Conservation (phyloP, 2,329 filamentous ascomycete genomes). For the Aspergillus texensis region DNA sequence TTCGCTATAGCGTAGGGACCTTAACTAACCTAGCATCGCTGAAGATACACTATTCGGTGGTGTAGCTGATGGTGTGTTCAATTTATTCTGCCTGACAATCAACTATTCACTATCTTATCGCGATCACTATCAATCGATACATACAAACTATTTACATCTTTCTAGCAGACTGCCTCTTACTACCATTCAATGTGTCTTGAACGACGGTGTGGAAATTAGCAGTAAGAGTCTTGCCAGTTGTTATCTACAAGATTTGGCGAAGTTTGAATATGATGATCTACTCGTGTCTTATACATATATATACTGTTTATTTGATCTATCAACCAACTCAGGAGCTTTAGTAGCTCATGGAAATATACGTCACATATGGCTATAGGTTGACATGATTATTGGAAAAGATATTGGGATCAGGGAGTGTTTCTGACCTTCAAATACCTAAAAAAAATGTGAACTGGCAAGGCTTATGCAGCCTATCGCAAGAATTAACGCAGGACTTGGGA, state of each 20-base stretch:
- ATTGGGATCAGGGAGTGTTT: background rate
- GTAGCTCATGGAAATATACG: background rate
- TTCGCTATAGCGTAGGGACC: background rate
- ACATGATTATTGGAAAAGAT: background rate
- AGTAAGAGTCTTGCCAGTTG: too few relatives aligned
- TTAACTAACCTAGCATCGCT: background rate
- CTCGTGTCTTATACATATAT: background rate
- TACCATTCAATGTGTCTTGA: too few relatives aligned
- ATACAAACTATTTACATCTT: too few relatives aligned
- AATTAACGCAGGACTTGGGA: too few relatives aligned
- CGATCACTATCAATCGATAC: too few relatives aligned
- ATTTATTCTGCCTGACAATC: background rate
- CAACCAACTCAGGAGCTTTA: too few relatives aligned
- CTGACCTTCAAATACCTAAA: background rate
- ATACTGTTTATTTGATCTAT: too few relatives aligned
- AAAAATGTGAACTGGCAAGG: too few relatives aligned
- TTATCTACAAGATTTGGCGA: background rate
- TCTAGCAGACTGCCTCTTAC: too few relatives aligned
- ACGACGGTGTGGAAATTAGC: too few relatives aligned
- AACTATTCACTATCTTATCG: too few relatives aligned
- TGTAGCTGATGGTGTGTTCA: background rate
- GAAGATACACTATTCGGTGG: background rate
- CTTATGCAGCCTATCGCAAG: too few relatives aligned
- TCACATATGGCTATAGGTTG: background rate
- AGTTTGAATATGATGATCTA: background rate